phyloP scores from a whole-genome alignment of 78 protist genomes.

The Bodo saltans region DNA sequence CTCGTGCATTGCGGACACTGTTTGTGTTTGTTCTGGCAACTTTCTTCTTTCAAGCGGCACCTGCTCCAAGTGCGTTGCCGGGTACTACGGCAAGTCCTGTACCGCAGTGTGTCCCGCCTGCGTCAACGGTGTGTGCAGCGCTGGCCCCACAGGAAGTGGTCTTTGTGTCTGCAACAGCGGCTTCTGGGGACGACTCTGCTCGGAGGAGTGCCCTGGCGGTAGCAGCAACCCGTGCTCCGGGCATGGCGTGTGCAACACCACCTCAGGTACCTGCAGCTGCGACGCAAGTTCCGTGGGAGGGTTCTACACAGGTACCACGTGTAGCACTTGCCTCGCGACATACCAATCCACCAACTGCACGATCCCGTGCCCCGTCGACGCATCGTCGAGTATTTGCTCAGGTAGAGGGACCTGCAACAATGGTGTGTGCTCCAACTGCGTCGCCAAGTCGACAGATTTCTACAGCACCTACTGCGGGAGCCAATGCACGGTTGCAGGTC shows the following conservation, averaged over 20 bases:
- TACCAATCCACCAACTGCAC: not conserved
- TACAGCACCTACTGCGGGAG: too few relatives aligned
- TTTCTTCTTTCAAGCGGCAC: too few relatives aligned
- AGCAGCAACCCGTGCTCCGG: constrained; percentile 32
- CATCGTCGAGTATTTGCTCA: too few relatives aligned
- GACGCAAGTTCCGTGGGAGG: not conserved
- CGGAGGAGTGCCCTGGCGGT: constrained; percentile 28
- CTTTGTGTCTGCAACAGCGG: not conserved
- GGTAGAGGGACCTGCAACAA: too few relatives aligned
- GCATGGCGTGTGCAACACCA: constrained; percentile 2
- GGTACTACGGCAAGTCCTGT: too few relatives aligned
- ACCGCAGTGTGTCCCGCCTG: not conserved
- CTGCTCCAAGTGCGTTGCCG: too few relatives aligned
- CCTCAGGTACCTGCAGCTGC: constrained; percentile 23
- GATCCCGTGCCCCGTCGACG: not conserved
- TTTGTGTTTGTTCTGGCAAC: too few relatives aligned
- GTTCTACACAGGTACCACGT: not conserved
- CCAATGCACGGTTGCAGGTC: too few relatives aligned
- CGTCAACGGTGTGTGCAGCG: constrained; percentile 4
- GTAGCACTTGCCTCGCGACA: not conserved
- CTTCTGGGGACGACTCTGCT: not conserved
- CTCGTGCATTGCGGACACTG: too few relatives aligned
- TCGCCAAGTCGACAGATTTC: too few relatives aligned
- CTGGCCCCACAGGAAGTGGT: not conserved
- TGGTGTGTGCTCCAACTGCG: too few relatives aligned